phyloP scores from a whole-genome alignment of 2,329 filamentous ascomycete genomes.

The Sclerotinia borealis region DNA sequence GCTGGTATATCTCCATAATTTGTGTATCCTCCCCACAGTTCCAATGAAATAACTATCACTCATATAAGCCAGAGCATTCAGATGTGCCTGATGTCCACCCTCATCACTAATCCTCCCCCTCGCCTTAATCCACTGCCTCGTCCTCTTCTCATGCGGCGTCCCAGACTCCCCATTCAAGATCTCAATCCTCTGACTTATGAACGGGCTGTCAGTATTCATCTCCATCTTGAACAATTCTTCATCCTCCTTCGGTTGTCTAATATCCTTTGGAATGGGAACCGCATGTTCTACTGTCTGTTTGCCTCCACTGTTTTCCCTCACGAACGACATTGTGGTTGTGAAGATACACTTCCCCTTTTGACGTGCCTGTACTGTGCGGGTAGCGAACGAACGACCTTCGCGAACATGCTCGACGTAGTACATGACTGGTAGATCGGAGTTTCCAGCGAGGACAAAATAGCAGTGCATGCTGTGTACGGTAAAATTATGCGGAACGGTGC shows the following conservation, averaged over 20 bases:
- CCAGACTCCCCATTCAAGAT: slow-evolving; percentile 46
- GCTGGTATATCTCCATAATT: slow-evolving; percentile 65
- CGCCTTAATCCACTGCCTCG: slow-evolving; percentile 69
- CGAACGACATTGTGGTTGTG: slow-evolving; percentile 89
- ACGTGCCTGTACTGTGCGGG: slow-evolving; percentile 89
- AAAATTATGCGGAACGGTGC: slow-evolving; percentile 76
- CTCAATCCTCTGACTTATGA: slow-evolving; percentile 50
- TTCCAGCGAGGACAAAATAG: slow-evolving; percentile 93
- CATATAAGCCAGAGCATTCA: slow-evolving; percentile 87
- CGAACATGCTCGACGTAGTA: slow-evolving; percentile 94
- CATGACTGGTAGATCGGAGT: slow-evolving; percentile 75
- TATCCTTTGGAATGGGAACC: slow-evolving; percentile 47
- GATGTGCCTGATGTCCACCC: slow-evolving; percentile 73
- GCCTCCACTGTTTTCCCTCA: slow-evolving; percentile 55
- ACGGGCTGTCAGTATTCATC: slow-evolving; percentile 39
- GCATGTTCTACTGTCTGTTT: slow-evolving; percentile 57
- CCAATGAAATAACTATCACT: slow-evolving; percentile 91
- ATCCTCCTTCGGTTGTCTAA: slow-evolving; percentile 37
- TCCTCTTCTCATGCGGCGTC: slow-evolving; percentile 59
- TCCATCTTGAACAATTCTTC: slow-evolving; percentile 35
- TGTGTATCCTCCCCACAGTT: slow-evolving; percentile 75
- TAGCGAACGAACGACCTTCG: slow-evolving; percentile 83
- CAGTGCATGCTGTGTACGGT: slow-evolving; percentile 95
- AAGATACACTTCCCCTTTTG: slow-evolving; percentile 89
- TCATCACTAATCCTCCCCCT: slow-evolving; percentile 65